Conservation (phyloP, 1,284 basidiomycete species). For the Ceratobasidium theobromae region DNA sequence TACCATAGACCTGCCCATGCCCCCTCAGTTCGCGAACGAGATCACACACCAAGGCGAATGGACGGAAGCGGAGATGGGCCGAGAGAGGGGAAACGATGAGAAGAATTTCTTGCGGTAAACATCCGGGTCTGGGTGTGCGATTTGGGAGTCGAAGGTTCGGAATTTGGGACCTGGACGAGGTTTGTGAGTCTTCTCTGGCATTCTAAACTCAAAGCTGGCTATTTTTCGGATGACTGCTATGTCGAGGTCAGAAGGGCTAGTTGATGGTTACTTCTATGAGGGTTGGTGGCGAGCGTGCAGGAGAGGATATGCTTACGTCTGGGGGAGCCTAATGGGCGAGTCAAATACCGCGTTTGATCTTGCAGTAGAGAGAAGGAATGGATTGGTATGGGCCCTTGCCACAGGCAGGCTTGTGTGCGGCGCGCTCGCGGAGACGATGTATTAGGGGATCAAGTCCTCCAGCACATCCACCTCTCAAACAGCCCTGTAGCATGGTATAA, state of each 20-base stretch:
- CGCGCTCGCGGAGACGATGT: too few relatives aligned
- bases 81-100: conserved; percentile 61
- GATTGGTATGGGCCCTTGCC: too few relatives aligned
- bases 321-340: too few relatives aligned
- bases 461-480: too few relatives aligned
- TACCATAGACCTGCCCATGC: conserved; percentile 91
- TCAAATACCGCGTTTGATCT: too few relatives aligned
- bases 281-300: conserved; percentile 88
- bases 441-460: too few relatives aligned
- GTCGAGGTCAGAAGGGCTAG: conserved; percentile 85
- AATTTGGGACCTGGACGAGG: conserved; percentile 69
- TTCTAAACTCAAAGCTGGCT: conserved; percentile 96
- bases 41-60: conserved; percentile 94
- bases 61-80: conserved; percentile 73
- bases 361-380: too few relatives aligned
- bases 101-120: conserved; percentile 93
- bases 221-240: conserved; percentile 84
- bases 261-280: too few relatives aligned
- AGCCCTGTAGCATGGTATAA: too few relatives aligned
- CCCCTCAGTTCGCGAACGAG: conserved; percentile 95
- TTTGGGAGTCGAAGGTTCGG: conserved; percentile 43
- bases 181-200: conserved; percentile 83
- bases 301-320: conserved; percentile 71
- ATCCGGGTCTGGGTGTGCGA: conserved; percentile 76
- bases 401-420: too few relatives aligned